These are phyloP conservation scores for Phycomyces blakesleeanus DNA, from an alignment of 192 early-diverging fungal genomes.

Conservation along the genomic window DNA sequence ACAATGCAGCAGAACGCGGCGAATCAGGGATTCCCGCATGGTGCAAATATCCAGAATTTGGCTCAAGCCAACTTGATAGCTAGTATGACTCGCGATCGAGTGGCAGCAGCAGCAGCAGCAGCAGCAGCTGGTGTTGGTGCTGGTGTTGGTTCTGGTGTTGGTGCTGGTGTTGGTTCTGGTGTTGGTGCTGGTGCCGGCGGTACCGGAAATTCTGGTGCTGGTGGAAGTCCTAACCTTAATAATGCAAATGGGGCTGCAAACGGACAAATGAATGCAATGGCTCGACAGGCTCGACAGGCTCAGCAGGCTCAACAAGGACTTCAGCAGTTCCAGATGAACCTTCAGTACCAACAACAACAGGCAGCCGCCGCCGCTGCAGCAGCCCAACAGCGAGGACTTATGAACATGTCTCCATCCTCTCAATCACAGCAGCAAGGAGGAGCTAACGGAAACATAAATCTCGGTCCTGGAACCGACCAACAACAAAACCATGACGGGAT, in stretches of 20 bases:
- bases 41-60: background rate
- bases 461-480: background rate
- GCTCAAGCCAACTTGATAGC: background rate
- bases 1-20: constrained; percentile 17
- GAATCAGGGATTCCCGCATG: background rate
- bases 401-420: background rate
- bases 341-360: constrained; percentile 29
- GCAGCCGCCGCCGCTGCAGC: constrained; percentile 7
- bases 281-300: constrained; percentile 8
- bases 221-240: background rate
- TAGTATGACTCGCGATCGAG: constrained; percentile 1
- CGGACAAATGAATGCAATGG: background rate
- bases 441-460: background rate
- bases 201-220: too few species aligned
- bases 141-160: background rate
- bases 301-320: constrained; percentile 12
- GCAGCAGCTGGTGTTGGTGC: background rate
- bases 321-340: constrained; percentile 26
- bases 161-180: background rate
- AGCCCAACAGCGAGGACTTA: constrained; percentile 18
- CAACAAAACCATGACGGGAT: background rate
- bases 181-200: background rate
- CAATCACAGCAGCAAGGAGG: background rate
- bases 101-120: constrained; percentile 4
- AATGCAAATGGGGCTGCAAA: background rate